Conservation (phyloP, 257 asterid species). For the Solanum bulbocastanum region DNA sequence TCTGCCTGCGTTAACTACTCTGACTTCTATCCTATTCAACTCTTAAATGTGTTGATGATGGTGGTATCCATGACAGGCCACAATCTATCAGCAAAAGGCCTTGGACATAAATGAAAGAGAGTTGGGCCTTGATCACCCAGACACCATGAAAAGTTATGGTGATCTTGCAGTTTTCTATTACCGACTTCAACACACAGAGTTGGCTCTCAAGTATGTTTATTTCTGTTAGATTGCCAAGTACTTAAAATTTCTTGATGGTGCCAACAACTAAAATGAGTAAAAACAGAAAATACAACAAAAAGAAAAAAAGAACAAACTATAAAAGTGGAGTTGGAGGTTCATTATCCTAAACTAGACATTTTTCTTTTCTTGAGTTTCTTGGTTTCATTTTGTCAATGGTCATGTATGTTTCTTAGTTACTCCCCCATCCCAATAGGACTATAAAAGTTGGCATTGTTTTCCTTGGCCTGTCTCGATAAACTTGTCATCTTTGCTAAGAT, state of each 20-base stretch:
- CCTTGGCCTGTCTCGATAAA: not conserved
- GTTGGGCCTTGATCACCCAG: conserved; percentile 99
- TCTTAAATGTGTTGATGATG: not conserved
- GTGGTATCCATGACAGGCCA: conserved; percentile 42
- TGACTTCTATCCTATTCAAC: not conserved
- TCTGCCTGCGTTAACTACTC: not conserved
- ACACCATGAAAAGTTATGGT: conserved; percentile 99
- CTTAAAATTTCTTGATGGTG: not conserved
- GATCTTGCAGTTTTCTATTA: conserved; percentile 97
- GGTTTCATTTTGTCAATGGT: not conserved
- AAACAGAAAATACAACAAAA: not conserved
- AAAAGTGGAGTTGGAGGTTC: not conserved
- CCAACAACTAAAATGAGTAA: not conserved
- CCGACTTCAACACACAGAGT: conserved; percentile 96
- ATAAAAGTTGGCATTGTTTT: not conserved
- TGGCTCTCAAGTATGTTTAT: conserved; percentile 67
- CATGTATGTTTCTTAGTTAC: not conserved
- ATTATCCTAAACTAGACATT: not conserved
- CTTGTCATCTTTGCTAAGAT: not conserved
- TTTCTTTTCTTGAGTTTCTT: not conserved
- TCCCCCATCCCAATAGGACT: not conserved
- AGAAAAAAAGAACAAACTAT: not conserved
- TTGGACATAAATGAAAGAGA: conserved; percentile 96
- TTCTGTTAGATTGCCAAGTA: not conserved
- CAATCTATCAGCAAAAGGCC: conserved; percentile 96